These are phyloP conservation scores for Limonium bicolor DNA, from an alignment of 148 eudicot species.

Conservation along the genomic window DNA sequence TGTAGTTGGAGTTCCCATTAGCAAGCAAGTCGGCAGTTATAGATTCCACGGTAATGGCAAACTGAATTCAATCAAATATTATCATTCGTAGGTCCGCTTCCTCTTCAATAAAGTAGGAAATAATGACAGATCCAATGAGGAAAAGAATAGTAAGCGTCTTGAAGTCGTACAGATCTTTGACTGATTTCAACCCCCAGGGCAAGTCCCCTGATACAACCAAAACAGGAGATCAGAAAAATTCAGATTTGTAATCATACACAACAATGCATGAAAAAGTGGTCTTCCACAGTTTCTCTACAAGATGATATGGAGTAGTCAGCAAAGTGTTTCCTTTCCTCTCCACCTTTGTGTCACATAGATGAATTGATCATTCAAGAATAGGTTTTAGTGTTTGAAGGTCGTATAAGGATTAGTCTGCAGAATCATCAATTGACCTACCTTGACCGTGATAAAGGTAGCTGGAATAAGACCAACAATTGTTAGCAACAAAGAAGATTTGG, in stretches of 20 bases:
- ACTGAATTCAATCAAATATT: too few relatives aligned
- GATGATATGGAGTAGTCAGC: too few relatives aligned
- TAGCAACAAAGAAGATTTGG: conserved; percentile 75
- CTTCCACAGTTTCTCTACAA: too few relatives aligned
- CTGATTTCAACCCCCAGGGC: conserved; percentile 97
- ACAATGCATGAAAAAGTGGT: neutral
- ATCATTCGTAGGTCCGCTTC: conserved; percentile 80
- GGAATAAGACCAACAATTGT: conserved; percentile 75
- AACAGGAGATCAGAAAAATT: neutral
- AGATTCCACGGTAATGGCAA: too few relatives aligned
- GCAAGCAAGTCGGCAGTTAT: too few relatives aligned
- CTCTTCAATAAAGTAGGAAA: conserved; percentile 82
- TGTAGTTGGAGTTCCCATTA: too few relatives aligned
- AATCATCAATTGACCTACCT: conserved; percentile 39
- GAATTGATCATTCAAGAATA: too few relatives aligned
- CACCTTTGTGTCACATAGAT: too few relatives aligned
- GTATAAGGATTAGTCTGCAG: too few relatives aligned
- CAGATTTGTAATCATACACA: too few relatives aligned
- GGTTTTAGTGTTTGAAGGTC: too few relatives aligned
- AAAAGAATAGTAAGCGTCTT: conserved; percentile 82
- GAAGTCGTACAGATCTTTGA: conserved; percentile 92
- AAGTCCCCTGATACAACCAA: conserved; percentile 66
- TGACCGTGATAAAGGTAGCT: conserved; percentile 72
- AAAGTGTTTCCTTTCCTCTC: too few relatives aligned
- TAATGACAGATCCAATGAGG: conserved; percentile 60